Base-by-base conservation (phyloP, 2,329 filamentous ascomycete species). In the Aschersonia sp. region DNA sequence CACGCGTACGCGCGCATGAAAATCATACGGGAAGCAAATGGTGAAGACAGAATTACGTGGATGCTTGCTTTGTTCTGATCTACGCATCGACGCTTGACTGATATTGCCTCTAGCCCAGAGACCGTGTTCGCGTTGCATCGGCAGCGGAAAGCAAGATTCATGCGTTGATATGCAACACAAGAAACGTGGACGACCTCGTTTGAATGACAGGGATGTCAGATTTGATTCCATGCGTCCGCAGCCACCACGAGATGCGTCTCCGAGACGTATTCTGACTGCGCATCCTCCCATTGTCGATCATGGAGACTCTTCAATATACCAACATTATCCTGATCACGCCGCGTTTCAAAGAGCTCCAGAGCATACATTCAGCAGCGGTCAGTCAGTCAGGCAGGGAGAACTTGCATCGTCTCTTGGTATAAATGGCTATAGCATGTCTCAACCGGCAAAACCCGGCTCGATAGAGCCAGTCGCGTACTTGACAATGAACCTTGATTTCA, bases 131-230 rank as follows among this genome's bases (percentile, higher is more conserved):
- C 77, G 86, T 59, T 92, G 86, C 60, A 68, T 84, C 35, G 79
- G 79, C 56, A 87, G 86, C 58, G 84, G 84, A 51, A 92, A 91
- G 58, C 73, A 91, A 70, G 84, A 89, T 50, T 74, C 81, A 5
- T 92, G 86, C 59, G 72, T 87, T 56, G 86, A 92, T 63, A 85
- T 92, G 35, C 83, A 88, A 59, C 86, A 92, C 65, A 92, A 91
- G 65, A 92, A 91, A 62, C 72, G 86, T 56, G 86, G 86, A 42
- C 75, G 86, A 45, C 86, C 86, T 51, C 75, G 86, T 53, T 69
- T 92, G 54, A 78, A 85, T 59, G 83, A 86, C 51, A 70, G 76
- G 55, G 78, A 82, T 53, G 59, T 72, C 45, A 71, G 77, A 52
- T 80, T 75, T 55, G 78, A 81, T 50, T 60, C 67, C 12, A 60